phyloP scores from a whole-genome alignment of 2,329 filamentous ascomycete species.

The Pseudogymnoascus sp. region DNA sequence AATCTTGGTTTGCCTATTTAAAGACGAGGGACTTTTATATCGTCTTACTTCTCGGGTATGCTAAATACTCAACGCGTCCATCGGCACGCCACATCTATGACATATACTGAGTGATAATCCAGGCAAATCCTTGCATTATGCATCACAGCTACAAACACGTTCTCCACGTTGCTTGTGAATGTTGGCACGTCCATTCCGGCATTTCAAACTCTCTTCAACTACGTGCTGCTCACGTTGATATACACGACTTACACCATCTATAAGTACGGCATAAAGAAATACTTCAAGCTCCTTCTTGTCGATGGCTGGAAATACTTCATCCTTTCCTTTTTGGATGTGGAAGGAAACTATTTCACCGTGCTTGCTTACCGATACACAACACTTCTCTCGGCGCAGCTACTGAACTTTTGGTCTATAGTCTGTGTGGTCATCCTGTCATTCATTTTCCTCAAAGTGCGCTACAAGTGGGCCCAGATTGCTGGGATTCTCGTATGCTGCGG shows the following conservation, averaged over 20 bases:
- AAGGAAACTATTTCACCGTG: slow-evolving; percentile 97
- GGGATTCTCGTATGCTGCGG: slow-evolving; percentile 89
- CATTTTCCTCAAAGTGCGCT: slow-evolving; percentile 74
- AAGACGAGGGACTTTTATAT: slow-evolving; percentile 82
- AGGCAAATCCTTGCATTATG: slow-evolving; percentile 77
- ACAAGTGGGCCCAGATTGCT: slow-evolving; percentile 73
- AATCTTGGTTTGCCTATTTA: slow-evolving; percentile 65
- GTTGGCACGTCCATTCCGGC: slow-evolving; percentile 75
- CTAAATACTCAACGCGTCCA: slow-evolving; percentile 19
- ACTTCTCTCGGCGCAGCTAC: slow-evolving; percentile 83
- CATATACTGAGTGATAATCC: slow-evolving; percentile 9
- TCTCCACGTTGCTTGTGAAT: slow-evolving; percentile 63
- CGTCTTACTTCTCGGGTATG: slow-evolving; percentile 64
- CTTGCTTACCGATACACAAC: slow-evolving; percentile 90
- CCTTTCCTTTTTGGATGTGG: slow-evolving; percentile 84
- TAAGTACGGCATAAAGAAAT: slow-evolving; percentile 67
- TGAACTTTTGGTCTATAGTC: slow-evolving; percentile 98
- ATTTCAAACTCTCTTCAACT: slow-evolving; percentile 95
- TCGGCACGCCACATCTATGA: neutral
- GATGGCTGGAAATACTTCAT: slow-evolving; percentile 94
- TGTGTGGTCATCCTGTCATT: slow-evolving; percentile 83
- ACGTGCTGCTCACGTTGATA: slow-evolving; percentile 71
- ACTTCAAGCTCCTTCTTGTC: slow-evolving; percentile 50
- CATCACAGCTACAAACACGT: slow-evolving; percentile 89
- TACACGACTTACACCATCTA: slow-evolving; percentile 76